Evolutionary conservation across 768 basidiomycete genomes (phyloP).

Genomic region (Antrodiella citrinella): DNA sequence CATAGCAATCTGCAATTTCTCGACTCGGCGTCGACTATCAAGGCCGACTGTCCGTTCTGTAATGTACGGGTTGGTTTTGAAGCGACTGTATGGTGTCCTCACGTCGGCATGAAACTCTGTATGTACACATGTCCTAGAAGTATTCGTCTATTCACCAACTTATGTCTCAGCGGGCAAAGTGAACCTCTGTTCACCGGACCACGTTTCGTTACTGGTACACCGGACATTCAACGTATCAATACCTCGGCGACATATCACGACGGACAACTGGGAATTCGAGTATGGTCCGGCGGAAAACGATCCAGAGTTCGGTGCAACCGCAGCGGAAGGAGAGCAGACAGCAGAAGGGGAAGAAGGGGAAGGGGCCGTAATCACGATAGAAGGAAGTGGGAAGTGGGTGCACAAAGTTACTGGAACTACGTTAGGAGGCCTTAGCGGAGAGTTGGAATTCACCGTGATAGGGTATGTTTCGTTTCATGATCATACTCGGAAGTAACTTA

Average conservation of each 20-base stretch:
- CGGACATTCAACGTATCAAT: conserved; percentile 94
- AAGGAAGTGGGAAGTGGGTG: conserved; percentile 70
- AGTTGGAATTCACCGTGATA: conserved; percentile 78
- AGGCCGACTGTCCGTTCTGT: conserved; percentile 80
- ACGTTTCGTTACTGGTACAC: conserved; percentile 83
- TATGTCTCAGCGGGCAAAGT: conserved; percentile 63
- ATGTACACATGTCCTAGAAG: conserved; percentile 17
- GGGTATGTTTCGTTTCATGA: conserved; percentile 45
- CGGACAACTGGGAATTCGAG: conserved; percentile 77
- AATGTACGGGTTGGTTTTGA: conserved; percentile 71
- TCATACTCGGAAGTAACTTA: too few species aligned
- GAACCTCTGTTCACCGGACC: conserved; percentile 85
- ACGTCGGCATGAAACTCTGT: conserved; percentile 75
- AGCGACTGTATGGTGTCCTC: conserved; percentile 84
- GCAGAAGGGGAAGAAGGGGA: conserved; percentile 15
- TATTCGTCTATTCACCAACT: background rate
- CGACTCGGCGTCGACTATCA: conserved; percentile 54
- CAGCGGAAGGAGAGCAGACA: conserved; percentile 18
- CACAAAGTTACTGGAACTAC: conserved; percentile 58
- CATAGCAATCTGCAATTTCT: conserved; percentile 74
- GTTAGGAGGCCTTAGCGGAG: conserved; percentile 61
- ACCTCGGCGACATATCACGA: conserved; percentile 84
- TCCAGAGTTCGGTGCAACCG: conserved; percentile 49
- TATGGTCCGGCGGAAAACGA: conserved; percentile 78
- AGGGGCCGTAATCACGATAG: conserved; percentile 19